These are phyloP conservation scores for Sugiyamaella novakii DNA, from an alignment of 1,139 yeast species.

Conservation along the genomic window DNA sequence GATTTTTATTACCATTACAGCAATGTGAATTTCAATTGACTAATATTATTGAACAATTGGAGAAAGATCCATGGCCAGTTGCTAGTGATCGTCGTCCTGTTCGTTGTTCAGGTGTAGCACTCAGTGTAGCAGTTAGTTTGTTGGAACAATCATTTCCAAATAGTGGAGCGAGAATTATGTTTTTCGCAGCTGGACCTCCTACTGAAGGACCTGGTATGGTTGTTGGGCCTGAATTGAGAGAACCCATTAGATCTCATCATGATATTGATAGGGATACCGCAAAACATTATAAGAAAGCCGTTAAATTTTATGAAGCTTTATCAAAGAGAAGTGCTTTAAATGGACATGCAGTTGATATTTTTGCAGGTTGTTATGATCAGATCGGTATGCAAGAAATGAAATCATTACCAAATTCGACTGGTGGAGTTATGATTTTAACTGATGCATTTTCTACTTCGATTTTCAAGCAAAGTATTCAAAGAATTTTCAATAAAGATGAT, in stretches of 20 bases:
- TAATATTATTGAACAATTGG: conserved; percentile 73
- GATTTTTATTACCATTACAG: conserved; percentile 84
- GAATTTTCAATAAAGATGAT: conserved; percentile 82
- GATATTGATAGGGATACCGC: conserved; percentile 91
- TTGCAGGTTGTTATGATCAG: conserved; percentile 98
- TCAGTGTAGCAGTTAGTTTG: conserved; percentile 79
- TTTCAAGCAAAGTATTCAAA: conserved; percentile 88
- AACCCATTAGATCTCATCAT: conserved; percentile 95
- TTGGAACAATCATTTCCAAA: conserved; percentile 87
- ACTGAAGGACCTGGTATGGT: conserved; percentile 95
- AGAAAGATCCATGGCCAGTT: conserved; percentile 90
- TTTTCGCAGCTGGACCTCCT: conserved; percentile 94
- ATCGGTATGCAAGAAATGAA: conserved; percentile 98
- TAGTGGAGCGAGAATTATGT: conserved; percentile 85
- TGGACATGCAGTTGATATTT: conserved; percentile 88
- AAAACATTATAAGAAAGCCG: conserved; percentile 89
- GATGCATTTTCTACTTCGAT: conserved; percentile 97
- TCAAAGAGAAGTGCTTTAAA: conserved; percentile 74
- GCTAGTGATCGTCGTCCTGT: conserved; percentile 85
- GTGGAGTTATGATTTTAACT: conserved; percentile 87
- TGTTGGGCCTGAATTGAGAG: conserved; percentile 88
- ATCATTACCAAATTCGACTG: conserved; percentile 81
- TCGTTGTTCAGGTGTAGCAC: conserved; percentile 92
- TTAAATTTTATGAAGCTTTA: conserved; percentile 76
- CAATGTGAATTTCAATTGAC: conserved; percentile 87